These are phyloP conservation scores for Rhizopus stolonifer DNA, from an alignment of 371 early-diverging fungal genomes.

Conservation along the genomic window DNA sequence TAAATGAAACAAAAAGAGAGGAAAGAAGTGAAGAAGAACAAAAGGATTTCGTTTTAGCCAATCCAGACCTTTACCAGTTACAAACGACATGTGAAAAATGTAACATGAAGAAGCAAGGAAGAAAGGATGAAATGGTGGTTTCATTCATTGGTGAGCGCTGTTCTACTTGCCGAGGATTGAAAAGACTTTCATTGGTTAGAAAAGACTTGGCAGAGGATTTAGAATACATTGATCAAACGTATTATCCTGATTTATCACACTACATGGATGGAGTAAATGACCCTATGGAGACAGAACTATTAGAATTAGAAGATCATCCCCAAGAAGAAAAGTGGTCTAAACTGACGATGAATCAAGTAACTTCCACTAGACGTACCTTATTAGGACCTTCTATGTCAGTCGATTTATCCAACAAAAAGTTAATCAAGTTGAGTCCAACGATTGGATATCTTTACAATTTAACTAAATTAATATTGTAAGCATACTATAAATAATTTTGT, in stretches of 20 bases:
- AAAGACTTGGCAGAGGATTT: conserved; percentile 28
- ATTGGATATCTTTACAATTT: conserved; percentile 26
- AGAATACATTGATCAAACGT: conserved; percentile 33
- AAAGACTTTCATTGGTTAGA: conserved; percentile 25
- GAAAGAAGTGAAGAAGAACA: conserved; percentile 2
- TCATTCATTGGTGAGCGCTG: conserved; percentile 16
- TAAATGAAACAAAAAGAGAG: neutral
- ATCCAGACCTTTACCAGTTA: conserved; percentile 27
- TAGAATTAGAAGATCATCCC: conserved; percentile 16
- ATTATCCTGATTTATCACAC: conserved; percentile 28
- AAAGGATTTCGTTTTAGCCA: conserved; percentile 22
- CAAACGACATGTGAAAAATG: conserved; percentile 21
- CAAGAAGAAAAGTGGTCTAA: conserved; percentile 18
- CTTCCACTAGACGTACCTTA: conserved; percentile 10
- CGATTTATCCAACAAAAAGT: conserved; percentile 19
- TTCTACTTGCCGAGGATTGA: conserved; percentile 18
- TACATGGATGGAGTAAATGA: conserved; percentile 11
- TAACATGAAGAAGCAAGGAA: neutral
- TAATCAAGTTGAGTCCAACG: conserved; percentile 27
- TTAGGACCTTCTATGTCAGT: conserved; percentile 23
- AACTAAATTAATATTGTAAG: conserved; percentile 34
- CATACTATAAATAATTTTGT: neutral
- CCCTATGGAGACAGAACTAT: conserved; percentile 19
- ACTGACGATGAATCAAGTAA: conserved; percentile 22
- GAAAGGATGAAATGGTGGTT: conserved; percentile 4